Conservation (phyloP, 768 basidiomycete species). For the Strobilomyces confusus region DNA sequence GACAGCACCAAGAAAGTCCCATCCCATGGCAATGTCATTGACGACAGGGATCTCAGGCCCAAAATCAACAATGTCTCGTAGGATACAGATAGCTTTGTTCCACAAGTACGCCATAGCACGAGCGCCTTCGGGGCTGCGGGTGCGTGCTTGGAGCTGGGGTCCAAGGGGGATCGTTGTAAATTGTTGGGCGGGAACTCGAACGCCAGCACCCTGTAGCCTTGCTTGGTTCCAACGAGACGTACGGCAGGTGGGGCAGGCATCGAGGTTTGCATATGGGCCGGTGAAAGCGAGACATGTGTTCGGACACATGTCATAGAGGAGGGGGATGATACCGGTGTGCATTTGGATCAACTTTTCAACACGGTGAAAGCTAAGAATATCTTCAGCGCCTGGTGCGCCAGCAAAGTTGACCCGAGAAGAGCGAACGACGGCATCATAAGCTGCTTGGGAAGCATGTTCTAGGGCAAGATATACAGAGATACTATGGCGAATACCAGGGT, state of each 20-base stretch:
- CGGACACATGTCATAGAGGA: not conserved
- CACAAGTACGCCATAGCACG: not conserved
- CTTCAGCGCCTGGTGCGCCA: not conserved
- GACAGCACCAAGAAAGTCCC: not conserved
- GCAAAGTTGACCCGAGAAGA: not conserved
- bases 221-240: not conserved
- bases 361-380: not conserved
- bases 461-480: not conserved
- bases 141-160: not conserved
- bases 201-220: not conserved
- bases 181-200: not conserved
- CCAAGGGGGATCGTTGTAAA: not conserved
- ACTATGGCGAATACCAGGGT: not conserved
- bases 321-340: not conserved
- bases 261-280: not conserved
- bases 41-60: not conserved
- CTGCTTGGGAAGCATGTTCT: not conserved
- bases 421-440: not conserved
- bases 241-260: not conserved
- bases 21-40: not conserved
- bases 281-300: not conserved
- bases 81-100: not conserved
- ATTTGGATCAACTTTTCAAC: not conserved
- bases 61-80: not conserved
- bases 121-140: not conserved